Evolutionary conservation across 805 yeast species (phyloP).

Genomic region (Spathaspora gorwiae): DNA sequence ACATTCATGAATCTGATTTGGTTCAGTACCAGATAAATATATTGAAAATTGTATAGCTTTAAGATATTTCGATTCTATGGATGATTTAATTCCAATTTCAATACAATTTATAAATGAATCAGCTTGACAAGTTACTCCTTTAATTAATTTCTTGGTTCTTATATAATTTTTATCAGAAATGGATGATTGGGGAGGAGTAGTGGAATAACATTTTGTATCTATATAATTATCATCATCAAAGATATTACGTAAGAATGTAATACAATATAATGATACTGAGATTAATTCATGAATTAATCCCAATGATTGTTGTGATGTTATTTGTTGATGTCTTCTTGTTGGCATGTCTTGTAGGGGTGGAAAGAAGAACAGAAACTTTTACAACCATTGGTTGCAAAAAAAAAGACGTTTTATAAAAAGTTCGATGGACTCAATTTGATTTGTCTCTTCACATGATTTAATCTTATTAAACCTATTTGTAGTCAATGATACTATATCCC

Average conservation of each 20-base stretch:
- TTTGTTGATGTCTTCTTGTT: background rate
- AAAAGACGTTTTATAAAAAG: no score
- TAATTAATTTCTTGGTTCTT: constrained; percentile 44
- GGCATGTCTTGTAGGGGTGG: background rate
- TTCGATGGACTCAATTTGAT: no score
- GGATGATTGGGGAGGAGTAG: constrained; percentile 3
- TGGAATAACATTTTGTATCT: constrained; percentile 44
- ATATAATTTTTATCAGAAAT: constrained; percentile 12
- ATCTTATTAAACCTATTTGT: no score
- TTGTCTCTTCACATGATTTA: no score
- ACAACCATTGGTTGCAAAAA: constrained; percentile 6
- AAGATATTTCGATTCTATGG: constrained; percentile 39
- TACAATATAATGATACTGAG: constrained; percentile 52
- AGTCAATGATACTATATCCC: no score
- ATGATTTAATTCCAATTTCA: constrained; percentile 45
- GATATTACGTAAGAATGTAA: constrained; percentile 52
- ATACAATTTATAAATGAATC: constrained; percentile 52
- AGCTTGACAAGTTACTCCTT: constrained; percentile 43
- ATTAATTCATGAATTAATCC: constrained; percentile 43
- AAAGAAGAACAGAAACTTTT: background rate
- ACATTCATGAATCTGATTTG: constrained; percentile 43
- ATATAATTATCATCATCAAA: constrained; percentile 52
- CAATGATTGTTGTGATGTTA: constrained; percentile 4
- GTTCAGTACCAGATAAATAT: constrained; percentile 37
- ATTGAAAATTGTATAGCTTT: constrained; percentile 45